These are phyloP conservation scores for Amanita muscaria DNA, from an alignment of 768 basidiomycete genomes.

Conservation along the genomic window DNA sequence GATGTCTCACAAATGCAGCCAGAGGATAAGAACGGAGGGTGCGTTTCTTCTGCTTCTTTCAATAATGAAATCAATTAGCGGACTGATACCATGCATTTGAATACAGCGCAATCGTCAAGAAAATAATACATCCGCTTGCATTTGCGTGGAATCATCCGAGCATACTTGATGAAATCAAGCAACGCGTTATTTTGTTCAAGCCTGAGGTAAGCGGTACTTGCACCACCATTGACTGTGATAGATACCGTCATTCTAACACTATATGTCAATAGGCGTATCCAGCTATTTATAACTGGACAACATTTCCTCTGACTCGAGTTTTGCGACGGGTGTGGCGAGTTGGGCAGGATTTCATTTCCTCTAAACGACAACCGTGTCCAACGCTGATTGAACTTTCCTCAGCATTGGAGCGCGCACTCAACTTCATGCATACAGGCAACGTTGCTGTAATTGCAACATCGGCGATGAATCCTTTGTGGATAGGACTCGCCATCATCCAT, in stretches of 20 bases:
- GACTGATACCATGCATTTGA: too few relatives aligned
- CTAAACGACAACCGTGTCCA: background rate
- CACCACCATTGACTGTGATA: background rate
- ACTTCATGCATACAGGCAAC: constrained; percentile 4
- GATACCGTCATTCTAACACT: too few relatives aligned
- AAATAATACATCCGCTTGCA: background rate
- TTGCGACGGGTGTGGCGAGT: too few relatives aligned
- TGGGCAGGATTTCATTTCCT: background rate
- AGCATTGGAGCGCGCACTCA: background rate
- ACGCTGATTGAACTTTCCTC: background rate
- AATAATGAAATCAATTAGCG: too few relatives aligned
- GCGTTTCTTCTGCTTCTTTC: too few relatives aligned
- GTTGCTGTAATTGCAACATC: constrained; percentile 1
- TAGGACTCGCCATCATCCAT: background rate
- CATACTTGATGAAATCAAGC: background rate
- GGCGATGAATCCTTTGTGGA: constrained; percentile 6
- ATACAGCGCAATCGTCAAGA: background rate
- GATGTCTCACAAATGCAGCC: background rate
- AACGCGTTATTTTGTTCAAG: background rate
- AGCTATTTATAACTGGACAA: background rate
- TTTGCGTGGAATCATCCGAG: background rate
- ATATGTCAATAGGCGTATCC: constrained; percentile 4
- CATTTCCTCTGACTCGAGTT: background rate
- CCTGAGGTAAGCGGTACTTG: background rate
- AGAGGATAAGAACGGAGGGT: background rate